Evolutionary conservation across 2,329 filamentous ascomycete genomes (phyloP), one percentile per base, ranked within the genome.

Genomic region (Colletotrichum sp.): DNA sequence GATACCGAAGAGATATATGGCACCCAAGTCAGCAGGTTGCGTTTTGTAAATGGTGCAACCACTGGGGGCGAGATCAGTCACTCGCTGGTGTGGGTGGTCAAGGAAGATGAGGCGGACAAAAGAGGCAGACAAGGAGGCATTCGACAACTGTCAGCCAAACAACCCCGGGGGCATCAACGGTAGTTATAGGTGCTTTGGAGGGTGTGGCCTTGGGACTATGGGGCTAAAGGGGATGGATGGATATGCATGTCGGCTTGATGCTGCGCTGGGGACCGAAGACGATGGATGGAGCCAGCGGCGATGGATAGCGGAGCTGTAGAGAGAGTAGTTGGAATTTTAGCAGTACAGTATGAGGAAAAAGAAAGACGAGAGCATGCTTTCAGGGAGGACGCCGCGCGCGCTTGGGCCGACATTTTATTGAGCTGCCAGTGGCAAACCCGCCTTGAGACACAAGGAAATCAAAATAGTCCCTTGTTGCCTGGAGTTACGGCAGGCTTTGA

Each of bases 1-100:
- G 80, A 82, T 81, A 78, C 77, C 81, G 80, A 79, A 77, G 77
- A 80, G 79, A 81, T 87, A 86, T 87, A 87, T 84, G 83, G 63
- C 73, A 78, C 78, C 28, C 76, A 71, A 68, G 77, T 75, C 67
- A 71, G 67, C 64, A 70, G 76, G 71, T 66, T 68, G 77, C 14
- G 55, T 65, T 71, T 30, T 75, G 66, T 30, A 58, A 64, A 77
- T 69, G 71, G 78, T 81, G 80, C 71, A 74, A 75, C 75, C 72
- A 67, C 72, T 68, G 32, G 21, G 36, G 52, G 58, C 56, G 26
- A 68, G 63, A 56, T 48, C 74, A 67, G 62, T 77, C 74, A 74
- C 71, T 71, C 24, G 43, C 69, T 52, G 64, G 74, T 74, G 68
- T 71, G 70, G 80, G 82, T 81, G 80, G 79, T 78, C 80, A 80